A percentile compares a stretch with the other conserved stretches of the same genome.
These are phyloP conservation scores for Coniochaeta sp. DNA, from an alignment of 2,329 filamentous ascomycete genomes.

Conservation along the genomic window DNA sequence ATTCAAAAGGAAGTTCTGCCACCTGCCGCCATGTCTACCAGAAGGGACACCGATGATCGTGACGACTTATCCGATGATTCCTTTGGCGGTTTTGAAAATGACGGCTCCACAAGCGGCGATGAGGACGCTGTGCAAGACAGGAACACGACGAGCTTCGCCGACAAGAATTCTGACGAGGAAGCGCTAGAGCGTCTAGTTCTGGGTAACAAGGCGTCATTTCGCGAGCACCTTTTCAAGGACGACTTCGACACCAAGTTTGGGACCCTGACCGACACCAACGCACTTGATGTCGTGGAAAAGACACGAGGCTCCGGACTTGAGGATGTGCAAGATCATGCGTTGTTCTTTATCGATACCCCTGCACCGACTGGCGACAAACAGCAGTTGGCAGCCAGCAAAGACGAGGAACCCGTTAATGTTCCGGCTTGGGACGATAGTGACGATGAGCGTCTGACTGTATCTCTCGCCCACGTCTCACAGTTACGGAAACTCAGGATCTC, in stretches of 20 bases:
- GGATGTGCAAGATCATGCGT: constrained; percentile 65
- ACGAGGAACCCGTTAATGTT: constrained; percentile 23
- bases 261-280: constrained; percentile 7
- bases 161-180: constrained; percentile 76
- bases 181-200: constrained; percentile 85
- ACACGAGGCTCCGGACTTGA: constrained; percentile 14
- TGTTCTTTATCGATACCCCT: constrained; percentile 77
- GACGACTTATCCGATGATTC: not conserved
- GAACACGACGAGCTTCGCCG: constrained; percentile 22
- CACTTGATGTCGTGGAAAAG: constrained; percentile 6
- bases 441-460: constrained; percentile 80
- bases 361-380: constrained; percentile 23
- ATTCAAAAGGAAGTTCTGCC: not conserved
- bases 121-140: not conserved
- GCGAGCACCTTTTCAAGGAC: constrained; percentile 58
- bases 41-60: not conserved
- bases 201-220: constrained; percentile 78
- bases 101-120: not conserved
- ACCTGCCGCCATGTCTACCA: not conserved
- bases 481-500: constrained; percentile 76
- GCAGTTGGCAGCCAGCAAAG: constrained; percentile 1
- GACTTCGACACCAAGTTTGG: constrained; percentile 28
- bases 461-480: constrained; percentile 66
- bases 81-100: not conserved
- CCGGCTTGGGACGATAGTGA: constrained; percentile 92